Conservation (phyloP, 2,329 filamentous ascomycete genomes). For the Aspergillus ochraceoroseus region DNA sequence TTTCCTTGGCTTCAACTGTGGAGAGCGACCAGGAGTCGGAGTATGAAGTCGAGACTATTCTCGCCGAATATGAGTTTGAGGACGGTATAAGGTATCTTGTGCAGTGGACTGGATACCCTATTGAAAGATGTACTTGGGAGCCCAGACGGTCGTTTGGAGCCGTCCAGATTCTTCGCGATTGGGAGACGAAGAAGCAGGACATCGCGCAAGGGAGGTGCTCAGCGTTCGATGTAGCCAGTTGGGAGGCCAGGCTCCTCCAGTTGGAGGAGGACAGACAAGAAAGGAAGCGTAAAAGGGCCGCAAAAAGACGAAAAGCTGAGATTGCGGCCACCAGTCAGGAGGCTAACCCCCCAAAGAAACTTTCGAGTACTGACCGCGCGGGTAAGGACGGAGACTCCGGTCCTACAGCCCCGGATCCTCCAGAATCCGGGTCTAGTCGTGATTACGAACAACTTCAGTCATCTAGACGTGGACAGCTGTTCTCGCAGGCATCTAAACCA, state of each 20-base stretch:
- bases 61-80: constrained; percentile 43
- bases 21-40: constrained; percentile 44
- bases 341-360: no score
- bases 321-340: background rate
- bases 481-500: background rate
- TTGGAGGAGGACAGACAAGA: constrained; percentile 21
- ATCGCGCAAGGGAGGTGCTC: constrained; percentile 29
- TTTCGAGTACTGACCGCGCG: no score
- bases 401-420: background rate
- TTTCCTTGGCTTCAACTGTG: constrained; percentile 55
- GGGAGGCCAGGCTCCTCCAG: constrained; percentile 26
- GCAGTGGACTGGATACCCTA: constrained; percentile 58
- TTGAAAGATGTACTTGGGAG: constrained; percentile 56
- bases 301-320: constrained; percentile 27
- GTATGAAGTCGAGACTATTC: constrained; percentile 53
- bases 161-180: constrained; percentile 40
- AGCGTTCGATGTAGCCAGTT: constrained; percentile 33
- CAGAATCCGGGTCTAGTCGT: background rate
- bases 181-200: constrained; percentile 34
- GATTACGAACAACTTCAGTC: background rate
- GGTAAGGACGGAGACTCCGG: background rate
- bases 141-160: constrained; percentile 41
- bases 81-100: constrained; percentile 53
- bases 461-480: constrained; percentile 1
- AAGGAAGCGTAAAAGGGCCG: constrained; percentile 27